A percentile compares a stretch with the other conserved stretches of the same genome.
Conservation (phyloP, 345 rosid genomes). For the Pistacia atlantica region DNA sequence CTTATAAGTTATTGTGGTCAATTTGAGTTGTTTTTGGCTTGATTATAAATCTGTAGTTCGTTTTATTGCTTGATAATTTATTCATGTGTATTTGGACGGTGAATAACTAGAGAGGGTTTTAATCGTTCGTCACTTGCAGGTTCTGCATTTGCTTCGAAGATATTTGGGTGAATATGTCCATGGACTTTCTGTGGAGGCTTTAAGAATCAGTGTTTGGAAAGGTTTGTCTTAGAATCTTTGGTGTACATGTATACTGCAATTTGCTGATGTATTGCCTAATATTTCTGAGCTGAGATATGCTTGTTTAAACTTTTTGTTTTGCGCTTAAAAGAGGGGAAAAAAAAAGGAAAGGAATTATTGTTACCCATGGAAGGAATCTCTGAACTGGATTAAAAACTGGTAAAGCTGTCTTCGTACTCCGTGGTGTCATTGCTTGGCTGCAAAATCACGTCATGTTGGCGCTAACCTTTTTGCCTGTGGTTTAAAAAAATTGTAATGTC, state of each 20-base stretch:
- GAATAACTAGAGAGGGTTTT: not conserved
- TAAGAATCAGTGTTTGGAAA: constrained; percentile 98
- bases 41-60: not conserved
- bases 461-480: not conserved
- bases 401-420: not conserved
- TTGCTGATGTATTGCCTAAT: not conserved
- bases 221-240: constrained; percentile 44
- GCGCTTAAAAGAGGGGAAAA: not conserved
- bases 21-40: constrained; percentile 1
- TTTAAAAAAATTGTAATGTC: constrained; percentile 7
- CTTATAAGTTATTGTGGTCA: not conserved
- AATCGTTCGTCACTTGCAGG: constrained; percentile 49
- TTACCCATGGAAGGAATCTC: not conserved
- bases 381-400: not conserved
- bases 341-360: not conserved
- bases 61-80: constrained; percentile 2
- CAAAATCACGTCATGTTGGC: constrained; percentile 16
- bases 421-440: constrained; percentile 18
- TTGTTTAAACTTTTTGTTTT: not conserved
- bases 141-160: constrained; percentile 92
- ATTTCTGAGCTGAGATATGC: not conserved
- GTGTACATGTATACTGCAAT: not conserved
- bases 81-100: not conserved
- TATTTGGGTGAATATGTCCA: constrained; percentile 97
- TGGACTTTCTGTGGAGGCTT: constrained; percentile 89